Evolutionary conservation across 2,329 filamentous ascomycete species (phyloP).

Genomic region (Colletotrichum acutatum): DNA sequence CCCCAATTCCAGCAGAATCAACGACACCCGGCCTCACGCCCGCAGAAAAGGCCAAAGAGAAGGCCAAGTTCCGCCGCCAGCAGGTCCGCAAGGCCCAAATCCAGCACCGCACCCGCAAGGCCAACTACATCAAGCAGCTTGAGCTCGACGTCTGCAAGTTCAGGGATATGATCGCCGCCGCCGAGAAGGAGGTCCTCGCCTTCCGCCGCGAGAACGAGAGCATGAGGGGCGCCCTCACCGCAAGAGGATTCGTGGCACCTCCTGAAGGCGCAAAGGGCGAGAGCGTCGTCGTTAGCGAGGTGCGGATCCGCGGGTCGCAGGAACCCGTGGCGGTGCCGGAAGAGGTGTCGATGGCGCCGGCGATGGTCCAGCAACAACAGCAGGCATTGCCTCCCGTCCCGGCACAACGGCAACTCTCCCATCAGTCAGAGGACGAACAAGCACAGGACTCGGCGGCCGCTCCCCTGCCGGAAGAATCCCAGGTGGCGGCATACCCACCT

Average conservation of each 20-base stretch:
- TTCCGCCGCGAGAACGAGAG: conserved; percentile 56
- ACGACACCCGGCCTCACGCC: not conserved
- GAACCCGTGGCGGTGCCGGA: not conserved
- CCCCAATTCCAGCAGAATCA: conserved; percentile 4
- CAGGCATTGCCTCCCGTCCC: not conserved
- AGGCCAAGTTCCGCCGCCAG: conserved; percentile 58
- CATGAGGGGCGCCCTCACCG: conserved; percentile 50
- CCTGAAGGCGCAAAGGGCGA: conserved; percentile 13
- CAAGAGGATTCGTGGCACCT: conserved; percentile 35
- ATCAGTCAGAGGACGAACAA: not conserved
- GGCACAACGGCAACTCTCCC: not conserved
- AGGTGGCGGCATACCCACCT: not conserved
- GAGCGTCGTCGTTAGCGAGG: not conserved
- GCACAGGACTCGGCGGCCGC: conserved; percentile 17
- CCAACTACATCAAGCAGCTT: conserved; percentile 64
- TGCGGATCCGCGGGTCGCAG: not conserved
- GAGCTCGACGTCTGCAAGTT: conserved; percentile 61
- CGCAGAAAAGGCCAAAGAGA: conserved; percentile 44
- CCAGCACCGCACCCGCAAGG: conserved; percentile 66
- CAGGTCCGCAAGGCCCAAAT: conserved; percentile 66
- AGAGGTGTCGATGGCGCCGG: not conserved
- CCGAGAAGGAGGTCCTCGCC: conserved; percentile 50
- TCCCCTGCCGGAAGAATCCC: conserved; percentile 10
- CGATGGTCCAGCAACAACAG: not conserved
- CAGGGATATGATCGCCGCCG: conserved; percentile 57